Percentiles rank a stretch among this genome's conserved stretches.
These are phyloP conservation scores for Nemania abortiva DNA, from an alignment of 2,329 filamentous ascomycete species.

Conservation along the genomic window DNA sequence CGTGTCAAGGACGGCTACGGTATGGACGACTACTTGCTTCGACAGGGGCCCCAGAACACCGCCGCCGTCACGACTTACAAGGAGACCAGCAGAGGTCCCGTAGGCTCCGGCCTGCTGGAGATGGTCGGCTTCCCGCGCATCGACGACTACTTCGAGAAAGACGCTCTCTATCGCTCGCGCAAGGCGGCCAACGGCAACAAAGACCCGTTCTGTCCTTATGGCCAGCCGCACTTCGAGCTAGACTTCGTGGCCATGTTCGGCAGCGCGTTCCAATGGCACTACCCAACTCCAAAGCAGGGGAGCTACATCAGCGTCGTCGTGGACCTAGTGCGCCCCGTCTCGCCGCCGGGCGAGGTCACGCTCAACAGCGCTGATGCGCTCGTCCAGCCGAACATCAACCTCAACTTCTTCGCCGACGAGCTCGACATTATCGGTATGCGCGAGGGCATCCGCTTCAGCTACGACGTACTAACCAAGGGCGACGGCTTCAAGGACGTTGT, in stretches of 20 bases:
- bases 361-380: constrained; percentile 61
- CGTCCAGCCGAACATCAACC: constrained; percentile 62
- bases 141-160: constrained; percentile 64
- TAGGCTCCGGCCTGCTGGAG: constrained; percentile 58
- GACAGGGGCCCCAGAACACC: constrained; percentile 52
- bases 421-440: constrained; percentile 69
- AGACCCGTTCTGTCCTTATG: constrained; percentile 67
- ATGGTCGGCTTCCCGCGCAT: constrained; percentile 69
- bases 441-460: constrained; percentile 67
- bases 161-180: constrained; percentile 59
- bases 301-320: constrained; percentile 69
- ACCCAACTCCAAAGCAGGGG: constrained; percentile 55
- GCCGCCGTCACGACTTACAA: constrained; percentile 54
- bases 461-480: constrained; percentile 69
- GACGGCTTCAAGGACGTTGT: constrained; percentile 68
- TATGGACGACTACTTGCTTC: constrained; percentile 57
- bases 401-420: constrained; percentile 70
- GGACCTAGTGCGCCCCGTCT: constrained; percentile 58
- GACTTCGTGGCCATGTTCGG: constrained; percentile 72
- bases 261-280: constrained; percentile 63
- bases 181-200: constrained; percentile 58
- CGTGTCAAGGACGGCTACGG: constrained; percentile 57
- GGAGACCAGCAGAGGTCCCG: constrained; percentile 55
- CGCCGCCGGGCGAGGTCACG: constrained; percentile 63
- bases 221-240: constrained; percentile 71